These are phyloP conservation scores for Chaetothyriales sp. DNA, from an alignment of 2,329 filamentous ascomycete genomes.

Conservation along the genomic window DNA sequence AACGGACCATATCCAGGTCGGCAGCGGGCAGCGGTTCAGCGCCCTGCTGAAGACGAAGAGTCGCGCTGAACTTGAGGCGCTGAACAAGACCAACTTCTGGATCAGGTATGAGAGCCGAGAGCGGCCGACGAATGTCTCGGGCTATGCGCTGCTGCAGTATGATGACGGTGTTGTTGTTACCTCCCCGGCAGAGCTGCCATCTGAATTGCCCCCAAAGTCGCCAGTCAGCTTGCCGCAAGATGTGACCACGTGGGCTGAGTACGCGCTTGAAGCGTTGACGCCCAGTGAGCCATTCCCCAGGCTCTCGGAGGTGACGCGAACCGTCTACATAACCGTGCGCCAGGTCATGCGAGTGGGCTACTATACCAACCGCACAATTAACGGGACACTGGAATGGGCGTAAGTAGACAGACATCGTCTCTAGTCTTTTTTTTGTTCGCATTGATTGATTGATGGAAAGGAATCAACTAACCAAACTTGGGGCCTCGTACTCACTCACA, in stretches of 20 bases:
- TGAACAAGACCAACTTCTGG: conserved; percentile 34
- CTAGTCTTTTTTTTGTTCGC: background rate
- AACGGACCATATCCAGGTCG: conserved; percentile 39
- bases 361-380: conserved; percentile 10
- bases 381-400: conserved; percentile 17
- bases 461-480: too few species aligned
- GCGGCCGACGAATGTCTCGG: conserved; percentile 17
- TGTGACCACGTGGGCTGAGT: conserved; percentile 14
- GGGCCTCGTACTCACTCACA: background rate
- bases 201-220: conserved; percentile 9
- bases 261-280: conserved; percentile 14
- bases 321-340: conserved; percentile 32
- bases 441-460: too few species aligned
- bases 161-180: conserved; percentile 1
- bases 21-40: conserved; percentile 46
- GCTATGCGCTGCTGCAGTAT: conserved; percentile 19
- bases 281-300: conserved; percentile 14
- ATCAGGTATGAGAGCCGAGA: conserved; percentile 23
- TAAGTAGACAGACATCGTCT: conserved; percentile 1
- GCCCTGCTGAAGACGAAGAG: conserved; percentile 39
- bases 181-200: background rate
- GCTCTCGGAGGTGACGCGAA: conserved; percentile 34
- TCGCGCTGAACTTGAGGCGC: conserved; percentile 14
- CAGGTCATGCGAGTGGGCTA: conserved; percentile 14
- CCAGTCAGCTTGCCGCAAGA: conserved; percentile 14